Conservation (phyloP, 2,329 filamentous ascomycete species). For the Aspergillus sp. region DNA sequence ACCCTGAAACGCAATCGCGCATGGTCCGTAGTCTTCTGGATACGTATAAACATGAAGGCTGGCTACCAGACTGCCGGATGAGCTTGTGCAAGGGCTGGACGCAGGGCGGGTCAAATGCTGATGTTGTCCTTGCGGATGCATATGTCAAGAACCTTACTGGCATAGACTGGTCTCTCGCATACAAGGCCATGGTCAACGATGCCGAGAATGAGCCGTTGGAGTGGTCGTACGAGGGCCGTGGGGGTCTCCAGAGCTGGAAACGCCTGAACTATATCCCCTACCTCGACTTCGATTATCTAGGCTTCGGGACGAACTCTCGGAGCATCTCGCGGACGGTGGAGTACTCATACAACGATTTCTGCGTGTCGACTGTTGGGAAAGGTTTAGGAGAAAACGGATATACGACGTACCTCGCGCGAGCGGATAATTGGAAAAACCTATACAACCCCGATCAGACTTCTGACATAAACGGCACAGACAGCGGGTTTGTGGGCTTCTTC, state of each 20-base stretch:
- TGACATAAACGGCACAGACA: slow-evolving; percentile 56
- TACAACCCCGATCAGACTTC: slow-evolving; percentile 63
- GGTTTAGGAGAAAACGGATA: slow-evolving; percentile 55
- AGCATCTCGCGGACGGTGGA: slow-evolving; percentile 71
- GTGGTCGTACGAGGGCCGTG: slow-evolving; percentile 69
- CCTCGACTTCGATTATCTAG: slow-evolving; percentile 34
- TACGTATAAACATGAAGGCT: slow-evolving; percentile 67
- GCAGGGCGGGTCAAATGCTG: slow-evolving; percentile 72
- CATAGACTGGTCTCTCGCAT: slow-evolving; percentile 67
- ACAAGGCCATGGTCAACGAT: slow-evolving; percentile 67
- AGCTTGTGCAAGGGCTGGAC: slow-evolving; percentile 66
- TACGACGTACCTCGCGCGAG: slow-evolving; percentile 58
- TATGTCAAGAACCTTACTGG: slow-evolving; percentile 65
- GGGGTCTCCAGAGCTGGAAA: slow-evolving; percentile 71
- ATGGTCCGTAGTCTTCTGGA: slow-evolving; percentile 71
- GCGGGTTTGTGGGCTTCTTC: slow-evolving; percentile 70
- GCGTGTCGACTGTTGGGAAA: slow-evolving; percentile 61
- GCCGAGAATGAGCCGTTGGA: slow-evolving; percentile 68
- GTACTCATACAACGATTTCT: slow-evolving; percentile 74
- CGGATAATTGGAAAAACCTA: slow-evolving; percentile 68
- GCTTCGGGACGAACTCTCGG: slow-evolving; percentile 68
- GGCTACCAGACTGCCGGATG: slow-evolving; percentile 74
- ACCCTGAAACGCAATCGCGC: slow-evolving; percentile 59
- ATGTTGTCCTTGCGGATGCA: slow-evolving; percentile 67
- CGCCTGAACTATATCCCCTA: slow-evolving; percentile 66